Evolutionary conservation across 108 stramenopile genomes (phyloP), one percentile per base, ranked within the genome.

Genomic region (Nitzschia putrida): DNA sequence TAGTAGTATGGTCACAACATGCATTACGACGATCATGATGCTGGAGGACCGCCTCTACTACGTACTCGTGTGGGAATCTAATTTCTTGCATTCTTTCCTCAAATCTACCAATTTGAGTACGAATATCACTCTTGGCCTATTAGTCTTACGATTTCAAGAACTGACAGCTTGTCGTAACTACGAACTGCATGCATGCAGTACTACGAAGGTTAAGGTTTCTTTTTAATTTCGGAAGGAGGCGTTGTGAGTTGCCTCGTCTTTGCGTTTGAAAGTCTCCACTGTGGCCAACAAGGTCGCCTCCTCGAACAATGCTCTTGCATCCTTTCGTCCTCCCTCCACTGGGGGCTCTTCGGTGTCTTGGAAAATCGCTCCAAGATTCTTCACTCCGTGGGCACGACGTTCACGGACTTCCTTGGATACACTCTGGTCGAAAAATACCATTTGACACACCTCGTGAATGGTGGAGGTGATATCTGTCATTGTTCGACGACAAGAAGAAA

Each of bases 221-320:
- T 34, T 34, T 4, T 34, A 34, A 3, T n/a, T 44, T 55, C 67
- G 22, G 23, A 40, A 68, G 7, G 67, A 55, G 12, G 74, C 75
- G 10, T 34, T 52, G 50, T 58, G 68, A 16, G 76, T 52, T 7
- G 74, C 81, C 49, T 89, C 91, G 42, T 93, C 91, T 58, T 88
- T 86, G 23, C 87, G 82, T 61, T 87, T 85, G 9, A 93, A 76
- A 12, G 91, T 93, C 72, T 93, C 91, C 34, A 93, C 39, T 76
- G 84, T 89, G 18, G 91, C 91, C 16, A 85, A 87, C 25, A 93
- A 77, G 0, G 88, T 86, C 39, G 91, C 88, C 54, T 93, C 88
- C 57, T 93, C 85, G 63, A 87, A 91, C 53, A 91, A 18, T 38
- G 69, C 61, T 39, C 72, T 70, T 11, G 83, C 84, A 72, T 85